Conservation (phyloP, 805 yeast genomes). For the Yarrowia porcina region DNA sequence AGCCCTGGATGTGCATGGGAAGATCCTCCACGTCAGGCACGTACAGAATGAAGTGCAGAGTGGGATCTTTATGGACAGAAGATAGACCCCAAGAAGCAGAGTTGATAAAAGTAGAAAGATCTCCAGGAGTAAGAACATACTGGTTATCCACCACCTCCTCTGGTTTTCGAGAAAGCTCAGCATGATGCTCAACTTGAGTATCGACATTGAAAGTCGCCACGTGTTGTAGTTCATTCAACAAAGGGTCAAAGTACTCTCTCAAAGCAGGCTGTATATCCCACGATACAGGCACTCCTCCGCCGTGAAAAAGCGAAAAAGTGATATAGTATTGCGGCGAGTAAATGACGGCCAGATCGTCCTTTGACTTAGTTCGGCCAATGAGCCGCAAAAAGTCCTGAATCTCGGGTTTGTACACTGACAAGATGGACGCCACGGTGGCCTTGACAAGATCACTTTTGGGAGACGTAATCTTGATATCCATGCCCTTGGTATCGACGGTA, state of each 20-base stretch:
- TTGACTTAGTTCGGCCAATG: conserved; percentile 32
- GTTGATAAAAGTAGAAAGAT: conserved; percentile 74
- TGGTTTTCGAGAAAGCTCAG: conserved; percentile 40
- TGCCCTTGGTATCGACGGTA: conserved; percentile 41
- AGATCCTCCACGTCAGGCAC: conserved; percentile 51
- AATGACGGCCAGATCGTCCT: conserved; percentile 38
- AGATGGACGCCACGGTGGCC: conserved; percentile 45
- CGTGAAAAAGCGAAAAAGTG: conserved; percentile 71
- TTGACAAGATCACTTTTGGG: conserved; percentile 46
- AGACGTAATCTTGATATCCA: conserved; percentile 44
- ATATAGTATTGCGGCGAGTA: conserved; percentile 68
- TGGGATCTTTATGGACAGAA: conserved; percentile 56
- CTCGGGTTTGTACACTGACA: conserved; percentile 47
- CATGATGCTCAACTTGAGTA: conserved; percentile 72
- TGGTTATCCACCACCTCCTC: conserved; percentile 29
- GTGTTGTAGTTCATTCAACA: conserved; percentile 50
- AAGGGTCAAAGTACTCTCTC: conserved; percentile 51
- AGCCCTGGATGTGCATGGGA: conserved; percentile 43
- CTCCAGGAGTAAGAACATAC: conserved; percentile 45
- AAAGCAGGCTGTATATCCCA: conserved; percentile 71
- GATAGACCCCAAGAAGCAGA: conserved; percentile 79
- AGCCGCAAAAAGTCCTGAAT: conserved; percentile 41
- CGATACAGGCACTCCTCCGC: conserved; percentile 51
- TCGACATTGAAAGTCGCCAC: conserved; percentile 72
- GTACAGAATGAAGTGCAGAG: conserved; percentile 67